Evolutionary conservation across 1,139 yeast species (phyloP), one percentile per base, ranked within the genome.

Genomic region (Taphrina wiesneri): DNA sequence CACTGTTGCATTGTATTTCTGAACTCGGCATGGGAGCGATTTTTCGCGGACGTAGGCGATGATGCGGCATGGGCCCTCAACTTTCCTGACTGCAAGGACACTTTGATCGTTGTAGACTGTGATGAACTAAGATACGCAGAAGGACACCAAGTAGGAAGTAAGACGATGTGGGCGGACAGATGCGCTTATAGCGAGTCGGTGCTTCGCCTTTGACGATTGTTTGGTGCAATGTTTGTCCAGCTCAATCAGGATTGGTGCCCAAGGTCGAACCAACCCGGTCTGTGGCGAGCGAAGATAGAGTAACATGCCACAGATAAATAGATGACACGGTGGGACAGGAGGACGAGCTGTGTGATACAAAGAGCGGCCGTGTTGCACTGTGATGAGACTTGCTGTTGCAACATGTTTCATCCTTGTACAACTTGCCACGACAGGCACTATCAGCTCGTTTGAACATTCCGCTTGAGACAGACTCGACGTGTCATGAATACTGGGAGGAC

Each of bases 41-140:
- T 39, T 45, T 54, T 39, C 59, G 46, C 15, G 59, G 59, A n/a
- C 59, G 59, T 13, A 54, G 41, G 9, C 46, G 39, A 25, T 54
- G 59, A 21, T 54, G 49, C 26, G 59, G 59, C 59, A 54, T 54
- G 17, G n/a, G n/a, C 6, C n/a, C 7, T 39, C 43, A 39, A 32
- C 17, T 39, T n/a, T 39, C 1, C 15, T 3, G 17, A 5, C 26
- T 15, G 17, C 43, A 4, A n/a, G 43, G 11, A 6, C 34, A 30
- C 34, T 30, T 30, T 30, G 34, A 30, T 11, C 34, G n/a, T n/a
- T 30, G 34, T 11, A 30, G 34, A 11, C 34, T 30, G n/a, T n/a
- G n/a, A n/a, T n/a, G n/a, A n/a, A n/a, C n/a, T n/a, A n/a, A n/a
- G n/a, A n/a, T n/a, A n/a, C n/a, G n/a, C n/a, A n/a, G n/a, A 30